Evolutionary conservation across 139 green algal species (phyloP).

Genomic region (Limnomonas spitsbergensis): DNA sequence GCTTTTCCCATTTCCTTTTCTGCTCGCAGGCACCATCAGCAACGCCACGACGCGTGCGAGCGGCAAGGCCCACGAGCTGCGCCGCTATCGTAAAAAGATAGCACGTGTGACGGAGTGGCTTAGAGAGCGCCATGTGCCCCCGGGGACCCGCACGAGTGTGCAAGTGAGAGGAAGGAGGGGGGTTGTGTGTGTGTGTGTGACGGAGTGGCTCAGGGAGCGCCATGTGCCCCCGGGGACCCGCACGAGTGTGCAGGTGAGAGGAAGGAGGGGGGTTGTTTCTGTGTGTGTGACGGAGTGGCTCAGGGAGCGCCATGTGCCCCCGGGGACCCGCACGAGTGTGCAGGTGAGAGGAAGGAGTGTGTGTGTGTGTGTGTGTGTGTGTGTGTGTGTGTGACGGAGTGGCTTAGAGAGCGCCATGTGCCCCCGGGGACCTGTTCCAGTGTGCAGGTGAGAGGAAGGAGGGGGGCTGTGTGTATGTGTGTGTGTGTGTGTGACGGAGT

Average conservation of each 20-base stretch:
- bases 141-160: conserved; percentile 16
- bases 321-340: too few species aligned
- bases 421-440: conserved; percentile 11
- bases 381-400: neutral
- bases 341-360: too few species aligned
- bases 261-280: too few species aligned
- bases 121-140: conserved; percentile 8
- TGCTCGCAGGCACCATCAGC: neutral
- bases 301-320: too few species aligned
- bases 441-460: conserved; percentile 1
- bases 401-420: conserved; percentile 15
- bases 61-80: conserved; percentile 1
- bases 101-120: conserved; percentile 9
- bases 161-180: neutral
- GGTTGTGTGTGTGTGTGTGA: too few species aligned
- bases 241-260: too few species aligned
- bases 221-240: too few species aligned
- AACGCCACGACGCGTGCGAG: neutral
- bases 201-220: too few species aligned
- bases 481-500: too few species aligned
- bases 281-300: too few species aligned
- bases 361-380: too few species aligned
- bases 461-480: too few species aligned
- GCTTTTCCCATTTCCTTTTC: neutral
- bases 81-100: conserved; percentile 23